A percentile compares a stretch with the other conserved stretches of the same genome.
These are phyloP conservation scores for Trichophaea hybrida DNA, from an alignment of 2,329 filamentous ascomycete species.

Conservation along the genomic window DNA sequence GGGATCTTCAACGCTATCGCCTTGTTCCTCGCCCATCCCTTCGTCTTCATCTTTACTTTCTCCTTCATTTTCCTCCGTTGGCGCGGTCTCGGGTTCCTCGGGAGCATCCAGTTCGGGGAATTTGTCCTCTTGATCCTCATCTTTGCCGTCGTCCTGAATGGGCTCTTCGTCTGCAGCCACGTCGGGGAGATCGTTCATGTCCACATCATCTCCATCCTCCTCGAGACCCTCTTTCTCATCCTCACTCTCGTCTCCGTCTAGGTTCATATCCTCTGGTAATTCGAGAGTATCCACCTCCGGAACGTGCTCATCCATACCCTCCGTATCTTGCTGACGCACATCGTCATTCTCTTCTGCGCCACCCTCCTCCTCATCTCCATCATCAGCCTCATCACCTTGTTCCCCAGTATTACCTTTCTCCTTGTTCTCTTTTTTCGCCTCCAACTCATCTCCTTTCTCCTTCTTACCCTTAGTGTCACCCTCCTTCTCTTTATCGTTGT, in stretches of 20 bases:
- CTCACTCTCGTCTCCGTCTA: conserved; percentile 56
- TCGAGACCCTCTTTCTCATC: conserved; percentile 43
- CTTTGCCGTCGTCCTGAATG: conserved; percentile 28
- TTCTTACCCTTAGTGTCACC: conserved; percentile 42
- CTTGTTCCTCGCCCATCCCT: conserved; percentile 38
- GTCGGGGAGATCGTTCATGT: conserved; percentile 39
- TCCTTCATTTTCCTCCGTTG: conserved; percentile 35
- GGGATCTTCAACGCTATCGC: conserved; percentile 37
- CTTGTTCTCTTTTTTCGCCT: conserved; percentile 47
- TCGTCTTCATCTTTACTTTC: conserved; percentile 41
- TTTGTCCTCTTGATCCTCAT: conserved; percentile 26
- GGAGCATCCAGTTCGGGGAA: conserved; percentile 24
- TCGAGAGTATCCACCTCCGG: conserved; percentile 71
- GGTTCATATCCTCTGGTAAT: conserved; percentile 74
- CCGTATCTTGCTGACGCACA: conserved; percentile 45
- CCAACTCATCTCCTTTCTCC: conserved; percentile 41
- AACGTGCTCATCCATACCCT: conserved; percentile 58
- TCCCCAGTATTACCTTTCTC: conserved; percentile 36
- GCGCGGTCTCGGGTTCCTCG: conserved; percentile 29
- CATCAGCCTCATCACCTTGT: conserved; percentile 40
- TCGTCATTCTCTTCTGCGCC: conserved; percentile 37
- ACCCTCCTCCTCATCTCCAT: conserved; percentile 36
- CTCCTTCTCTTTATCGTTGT: conserved; percentile 68
- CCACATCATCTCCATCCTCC: conserved; percentile 42
- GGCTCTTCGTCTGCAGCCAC: conserved; percentile 25